Evolutionary conservation across 2,329 filamentous ascomycete genomes (phyloP), one percentile per base, ranked within the genome.

Genomic region (Aspergillus piperis): DNA sequence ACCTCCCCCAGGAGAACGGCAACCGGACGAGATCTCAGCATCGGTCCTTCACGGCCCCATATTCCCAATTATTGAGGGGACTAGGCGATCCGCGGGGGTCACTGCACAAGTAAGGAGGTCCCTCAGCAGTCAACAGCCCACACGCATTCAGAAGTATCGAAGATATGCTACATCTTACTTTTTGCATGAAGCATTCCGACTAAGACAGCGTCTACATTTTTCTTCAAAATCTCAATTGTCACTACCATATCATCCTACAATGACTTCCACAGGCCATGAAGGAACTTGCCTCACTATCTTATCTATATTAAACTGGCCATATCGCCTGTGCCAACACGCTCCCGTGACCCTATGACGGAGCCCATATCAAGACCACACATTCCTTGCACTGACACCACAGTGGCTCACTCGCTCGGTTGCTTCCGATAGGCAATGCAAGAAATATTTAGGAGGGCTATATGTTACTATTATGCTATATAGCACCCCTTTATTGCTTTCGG

Each of bases 61-160:
- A 50, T 50, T 50, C 47, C 23, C 47, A 50, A 50, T 50, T 30
- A 50, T 50, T 50, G 47, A 50, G 47, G 47, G 47, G 47, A 50
- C 47, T 50, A 50, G 23, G 47, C 47, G 47, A 50, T 50, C 47
- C 47, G 47, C 47, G 47, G 47, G 47, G 47, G 47, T 30, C 23
- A 50, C 47, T 30, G 47, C 47, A 50, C 47, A 19, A 44, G 47
- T 50, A 50, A 50, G 47, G 47, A 50, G 47, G 47, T 44, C 19
- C 13, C 27, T 49, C 8, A 8, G 19, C 21, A 49, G 15, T 13
- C 23, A 49, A 49, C 44, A 27, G 44, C 32, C 32, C 44, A 49
- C 44, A 30, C 23, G 41, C 41, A 44, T 44, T 21, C 19, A 44
- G 41, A 44, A 23, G 11, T 23, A 11, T 42, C 10, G 21, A 23